Evolutionary conservation across 306 rosid species (phyloP).

Genomic region (Senna siamea): DNA sequence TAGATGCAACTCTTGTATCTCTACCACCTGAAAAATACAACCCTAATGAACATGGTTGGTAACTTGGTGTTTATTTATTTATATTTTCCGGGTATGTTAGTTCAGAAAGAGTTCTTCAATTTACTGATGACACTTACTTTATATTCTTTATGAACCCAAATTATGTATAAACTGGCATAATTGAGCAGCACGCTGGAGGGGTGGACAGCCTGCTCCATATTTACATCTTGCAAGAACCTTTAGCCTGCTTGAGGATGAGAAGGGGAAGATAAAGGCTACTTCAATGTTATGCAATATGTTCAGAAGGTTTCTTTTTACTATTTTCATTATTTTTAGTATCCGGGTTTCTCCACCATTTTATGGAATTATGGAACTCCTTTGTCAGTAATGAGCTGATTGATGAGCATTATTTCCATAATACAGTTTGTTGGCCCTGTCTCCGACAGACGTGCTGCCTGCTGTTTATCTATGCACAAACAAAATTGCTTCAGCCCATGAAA

Average conservation of each 20-base stretch:
- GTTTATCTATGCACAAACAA: constrained; percentile 90
- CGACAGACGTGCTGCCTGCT: constrained; percentile 83
- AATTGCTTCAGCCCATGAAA: constrained; percentile 89
- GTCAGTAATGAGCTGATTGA: constrained; percentile 37
- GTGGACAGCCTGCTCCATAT: constrained; percentile 86
- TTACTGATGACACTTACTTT: constrained; percentile 30
- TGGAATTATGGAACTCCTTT: constrained; percentile 29
- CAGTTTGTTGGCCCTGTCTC: constrained; percentile 88
- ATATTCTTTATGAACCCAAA: constrained; percentile 34
- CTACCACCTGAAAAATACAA: constrained; percentile 74
- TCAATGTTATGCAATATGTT: constrained; percentile 92
- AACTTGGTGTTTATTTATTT: constrained; percentile 13
- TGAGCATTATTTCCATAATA: constrained; percentile 35
- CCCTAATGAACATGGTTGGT: constrained; percentile 81
- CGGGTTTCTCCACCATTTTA: constrained; percentile 10
- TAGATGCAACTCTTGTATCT: constrained; percentile 55
- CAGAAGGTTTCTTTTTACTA: constrained; percentile 68
- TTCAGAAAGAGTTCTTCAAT: constrained; percentile 36
- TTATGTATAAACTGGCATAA: constrained; percentile 36
- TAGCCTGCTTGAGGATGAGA: constrained; percentile 77
- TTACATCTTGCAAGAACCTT: constrained; percentile 89
- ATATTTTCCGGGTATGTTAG: not conserved
- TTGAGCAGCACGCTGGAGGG: constrained; percentile 80
- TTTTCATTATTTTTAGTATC: constrained; percentile 21
- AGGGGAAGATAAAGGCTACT: constrained; percentile 87